phyloP scores from a whole-genome alignment of 1,284 basidiomycete genomes.

The Pyrrhoderma noxium region DNA sequence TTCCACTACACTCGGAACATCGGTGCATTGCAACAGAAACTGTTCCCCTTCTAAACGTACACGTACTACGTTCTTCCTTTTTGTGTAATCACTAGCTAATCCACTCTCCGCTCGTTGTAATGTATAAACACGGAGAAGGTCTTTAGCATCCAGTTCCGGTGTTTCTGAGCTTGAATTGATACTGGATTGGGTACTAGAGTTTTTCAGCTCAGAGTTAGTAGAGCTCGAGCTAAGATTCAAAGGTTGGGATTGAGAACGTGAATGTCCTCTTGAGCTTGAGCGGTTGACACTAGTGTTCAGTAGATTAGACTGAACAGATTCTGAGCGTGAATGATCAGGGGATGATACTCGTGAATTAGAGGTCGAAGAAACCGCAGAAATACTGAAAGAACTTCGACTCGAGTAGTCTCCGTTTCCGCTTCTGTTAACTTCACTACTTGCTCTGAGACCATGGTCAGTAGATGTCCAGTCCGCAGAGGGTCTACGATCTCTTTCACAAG shows the following conservation, averaged over 20 bases:
- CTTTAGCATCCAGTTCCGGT: constrained; percentile 36
- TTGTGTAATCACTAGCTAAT: constrained; percentile 90
- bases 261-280: constrained; percentile 7
- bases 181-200: constrained; percentile 14
- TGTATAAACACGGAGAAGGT: constrained; percentile 63
- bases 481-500: constrained; percentile 5
- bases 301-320: neutral
- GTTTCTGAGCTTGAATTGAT: constrained; percentile 23
- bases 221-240: constrained; percentile 5
- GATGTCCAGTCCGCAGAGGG: no score
- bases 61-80: constrained; percentile 92
- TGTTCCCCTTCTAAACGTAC: constrained; percentile 93
- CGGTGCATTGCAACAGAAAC: constrained; percentile 88
- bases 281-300: no score
- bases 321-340: constrained; percentile 1
- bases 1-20: constrained; percentile 81
- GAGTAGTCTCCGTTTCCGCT: no score
- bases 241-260: constrained; percentile 19
- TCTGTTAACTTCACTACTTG: no score
- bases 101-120: constrained; percentile 91
- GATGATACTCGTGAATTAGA: neutral
- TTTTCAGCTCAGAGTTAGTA: constrained; percentile 20
- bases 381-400: no score
- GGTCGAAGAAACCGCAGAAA: neutral
- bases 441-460: no score